Evolutionary conservation across 73 alveolate genomes (phyloP).

Genomic region (Symbiodinium natans): DNA sequence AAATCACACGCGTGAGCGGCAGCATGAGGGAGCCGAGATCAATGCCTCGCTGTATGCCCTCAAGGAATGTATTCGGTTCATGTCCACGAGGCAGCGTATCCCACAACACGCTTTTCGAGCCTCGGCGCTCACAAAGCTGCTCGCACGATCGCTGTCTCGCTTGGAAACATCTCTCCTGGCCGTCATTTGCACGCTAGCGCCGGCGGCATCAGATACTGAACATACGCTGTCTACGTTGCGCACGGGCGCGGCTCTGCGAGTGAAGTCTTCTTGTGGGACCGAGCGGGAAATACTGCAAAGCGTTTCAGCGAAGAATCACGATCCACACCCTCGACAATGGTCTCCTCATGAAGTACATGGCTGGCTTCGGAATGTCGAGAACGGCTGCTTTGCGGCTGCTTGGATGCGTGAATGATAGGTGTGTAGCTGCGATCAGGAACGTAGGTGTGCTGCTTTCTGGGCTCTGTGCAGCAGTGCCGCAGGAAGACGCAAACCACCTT

Average conservation of each 20-base stretch:
- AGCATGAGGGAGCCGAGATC: constrained; percentile 94
- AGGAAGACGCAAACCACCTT: too few relatives aligned
- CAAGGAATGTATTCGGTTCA: constrained; percentile 88
- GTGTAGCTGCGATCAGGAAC: too few relatives aligned
- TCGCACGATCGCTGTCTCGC: constrained; percentile 32
- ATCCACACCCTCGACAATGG: constrained; percentile 81
- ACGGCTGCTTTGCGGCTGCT: constrained; percentile 56
- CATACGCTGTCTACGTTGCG: constrained; percentile 86
- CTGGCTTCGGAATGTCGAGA: constrained; percentile 44
- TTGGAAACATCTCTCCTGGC: constrained; percentile 33
- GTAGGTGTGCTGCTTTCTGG: too few relatives aligned
- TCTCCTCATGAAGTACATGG: constrained; percentile 75
- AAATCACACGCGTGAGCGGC: constrained; percentile 74
- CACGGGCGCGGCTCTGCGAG: constrained; percentile 49
- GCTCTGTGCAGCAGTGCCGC: too few relatives aligned
- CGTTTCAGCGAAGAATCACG: constrained; percentile 25
- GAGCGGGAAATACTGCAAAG: constrained; percentile 49
- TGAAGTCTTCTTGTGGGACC: constrained; percentile 4
- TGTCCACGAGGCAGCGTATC: constrained; percentile 65
- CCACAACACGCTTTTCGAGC: constrained; percentile 89
- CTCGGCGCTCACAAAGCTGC: constrained; percentile 82
- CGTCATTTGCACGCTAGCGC: constrained; percentile 70
- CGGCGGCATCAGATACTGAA: constrained; percentile 80
- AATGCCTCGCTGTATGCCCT: constrained; percentile 90
- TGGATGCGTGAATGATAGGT: background rate